phyloP scores from a whole-genome alignment of 1,284 basidiomycete genomes.

The Hemileccinum hortonii region DNA sequence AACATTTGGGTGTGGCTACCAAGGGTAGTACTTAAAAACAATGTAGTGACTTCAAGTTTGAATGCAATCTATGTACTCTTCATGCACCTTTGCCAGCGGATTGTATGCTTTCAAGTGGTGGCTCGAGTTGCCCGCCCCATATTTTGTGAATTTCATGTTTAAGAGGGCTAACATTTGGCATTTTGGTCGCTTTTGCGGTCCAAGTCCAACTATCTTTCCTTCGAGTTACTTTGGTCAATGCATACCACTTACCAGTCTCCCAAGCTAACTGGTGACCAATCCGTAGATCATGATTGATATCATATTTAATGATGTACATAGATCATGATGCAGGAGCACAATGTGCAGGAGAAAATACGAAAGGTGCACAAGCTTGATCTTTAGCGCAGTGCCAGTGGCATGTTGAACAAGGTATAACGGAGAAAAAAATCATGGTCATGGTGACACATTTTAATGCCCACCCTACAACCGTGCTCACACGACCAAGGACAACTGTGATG shows the following conservation, averaged over 20 bases:
- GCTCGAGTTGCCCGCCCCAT: no score
- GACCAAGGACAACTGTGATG: neutral
- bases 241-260: neutral
- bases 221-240: neutral
- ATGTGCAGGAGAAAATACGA: neutral
- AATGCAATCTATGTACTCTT: no score
- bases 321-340: neutral
- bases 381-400: neutral
- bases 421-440: neutral
- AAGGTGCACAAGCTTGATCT: neutral
- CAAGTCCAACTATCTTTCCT: neutral
- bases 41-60: no score
- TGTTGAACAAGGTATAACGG: neutral
- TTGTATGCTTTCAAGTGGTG: no score
- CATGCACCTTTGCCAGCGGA: no score
- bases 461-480: neutral
- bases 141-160: no score
- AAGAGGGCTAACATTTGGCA: no score
- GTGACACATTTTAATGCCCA: neutral
- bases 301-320: neutral
- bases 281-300: neutral
- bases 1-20: no score
- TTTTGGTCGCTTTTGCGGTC: no score
- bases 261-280: neutral
- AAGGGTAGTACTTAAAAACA: no score